Base-by-base conservation (phyloP, 805 yeast species). In the Saccharomycopsis amapae region DNA sequence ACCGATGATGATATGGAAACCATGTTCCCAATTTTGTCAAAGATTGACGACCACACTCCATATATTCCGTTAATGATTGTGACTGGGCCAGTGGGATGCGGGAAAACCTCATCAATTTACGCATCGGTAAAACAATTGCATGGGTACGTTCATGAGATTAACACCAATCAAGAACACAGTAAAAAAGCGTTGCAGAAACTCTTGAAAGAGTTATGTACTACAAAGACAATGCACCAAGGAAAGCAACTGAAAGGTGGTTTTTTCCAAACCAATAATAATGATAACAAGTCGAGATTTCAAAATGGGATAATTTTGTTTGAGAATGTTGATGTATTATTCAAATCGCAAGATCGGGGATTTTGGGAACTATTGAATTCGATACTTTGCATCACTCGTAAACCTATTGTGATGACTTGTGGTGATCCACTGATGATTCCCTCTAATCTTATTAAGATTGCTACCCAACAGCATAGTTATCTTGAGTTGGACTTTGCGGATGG, bases 261-360 rank as follows among this genome's bases (percentile, higher is more conserved):
- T 12, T 30, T 38, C 13, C 20, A 24, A 23, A n/a, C 40, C 30
- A 5, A 48, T 12, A 33, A 42, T 18, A 55, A 55, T 37, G 19
- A 35, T 40, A 10, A 23, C 4, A 38, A 38, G 6, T 3, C n/a
- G 6, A 44, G 26, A 34, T 73, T 72, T 42, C 78, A 72, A 49
- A 71, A 76, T 48, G 88, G 90, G 5, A 65, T 87, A 4, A 79
- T 93, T 3, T 62, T 93, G 28, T 69, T 90, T 47, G 96, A 89
- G 55, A 96, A 90, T 56, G 89, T 85, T 34, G 96, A 90, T 58
- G 67, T 85, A 9, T 60, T 89, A 17, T 86, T 82, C 56, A 86
- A 78, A 44, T 77, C 73, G 34, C 78, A 75, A 26, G 97, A 93
- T 56, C 76, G 74, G 46, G 78, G 78, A 1, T 89, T 90, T 58